Conservation (phyloP, 495 filamentous ascomycete species). For the Podospora pseudocomata region DNA sequence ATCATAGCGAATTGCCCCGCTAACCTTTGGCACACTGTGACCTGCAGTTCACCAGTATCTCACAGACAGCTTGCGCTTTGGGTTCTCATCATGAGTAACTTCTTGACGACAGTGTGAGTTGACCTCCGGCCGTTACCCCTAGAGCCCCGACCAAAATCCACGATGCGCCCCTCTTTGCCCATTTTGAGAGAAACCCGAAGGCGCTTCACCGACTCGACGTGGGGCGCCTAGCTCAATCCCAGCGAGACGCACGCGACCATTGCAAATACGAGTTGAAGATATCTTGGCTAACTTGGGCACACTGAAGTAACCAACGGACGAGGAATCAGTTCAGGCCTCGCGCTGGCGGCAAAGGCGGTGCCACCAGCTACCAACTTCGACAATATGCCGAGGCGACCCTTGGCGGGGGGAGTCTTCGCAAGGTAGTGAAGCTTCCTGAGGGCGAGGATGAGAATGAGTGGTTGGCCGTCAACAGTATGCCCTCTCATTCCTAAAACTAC, state of each 20-base stretch:
- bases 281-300: conserved; percentile 27
- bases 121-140: not conserved
- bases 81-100: conserved; percentile 33
- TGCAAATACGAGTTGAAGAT: conserved; percentile 31
- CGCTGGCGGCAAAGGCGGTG: conserved; percentile 75
- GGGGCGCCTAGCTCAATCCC: conserved; percentile 7
- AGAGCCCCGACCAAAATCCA: not conserved
- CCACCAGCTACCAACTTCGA: conserved; percentile 89
- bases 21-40: conserved; percentile 19
- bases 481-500: not conserved
- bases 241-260: not conserved
- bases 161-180: not conserved
- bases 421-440: conserved; percentile 94
- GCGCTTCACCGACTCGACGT: conserved; percentile 9
- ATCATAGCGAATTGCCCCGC: conserved; percentile 28
- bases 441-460: conserved; percentile 97
- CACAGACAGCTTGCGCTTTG: conserved; percentile 11
- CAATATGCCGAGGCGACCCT: conserved; percentile 98
- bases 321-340: conserved; percentile 89
- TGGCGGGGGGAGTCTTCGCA: conserved; percentile 88
- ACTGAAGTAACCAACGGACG: conserved; percentile 76
- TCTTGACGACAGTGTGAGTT: conserved; percentile 39
- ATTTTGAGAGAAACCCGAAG: not conserved
- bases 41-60: conserved; percentile 28
- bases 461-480: conserved; percentile 89